Evolutionary conservation across 371 early-diverging fungal species (phyloP).

Genomic region (Mortierella sp.): DNA sequence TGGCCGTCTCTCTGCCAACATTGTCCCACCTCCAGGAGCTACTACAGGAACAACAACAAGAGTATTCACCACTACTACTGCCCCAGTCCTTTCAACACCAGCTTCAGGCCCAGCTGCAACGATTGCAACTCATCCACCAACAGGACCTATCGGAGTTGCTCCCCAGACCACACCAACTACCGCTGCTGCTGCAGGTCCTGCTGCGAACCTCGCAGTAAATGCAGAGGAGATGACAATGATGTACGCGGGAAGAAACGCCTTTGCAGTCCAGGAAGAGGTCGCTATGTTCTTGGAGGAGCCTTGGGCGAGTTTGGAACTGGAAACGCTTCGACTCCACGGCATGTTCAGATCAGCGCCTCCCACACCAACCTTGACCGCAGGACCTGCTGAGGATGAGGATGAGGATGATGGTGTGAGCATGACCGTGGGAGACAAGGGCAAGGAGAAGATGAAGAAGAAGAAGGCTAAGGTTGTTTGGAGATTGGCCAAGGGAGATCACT

Average conservation of each 20-base stretch:
- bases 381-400: background rate
- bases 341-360: constrained; percentile 9
- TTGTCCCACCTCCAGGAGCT: background rate
- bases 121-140: background rate
- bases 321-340: constrained; percentile 6
- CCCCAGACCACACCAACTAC: background rate
- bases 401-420: background rate
- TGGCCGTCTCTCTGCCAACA: background rate
- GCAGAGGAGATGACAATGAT: background rate
- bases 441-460: background rate
- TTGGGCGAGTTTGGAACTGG: constrained; percentile 24
- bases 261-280: constrained; percentile 21
- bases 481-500: background rate
- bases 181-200: background rate
- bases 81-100: background rate
- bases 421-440: background rate
- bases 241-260: constrained; percentile 3
- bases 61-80: background rate
- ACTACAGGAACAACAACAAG: background rate
- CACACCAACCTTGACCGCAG: background rate
- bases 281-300: constrained; percentile 29
- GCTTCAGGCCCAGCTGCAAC: constrained; percentile 7
- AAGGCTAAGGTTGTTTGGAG: background rate
- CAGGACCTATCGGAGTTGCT: background rate
- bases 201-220: background rate